Base-by-base conservation (phyloP, 2,329 filamentous ascomycete genomes). In the Harringtonia lauricola region DNA sequence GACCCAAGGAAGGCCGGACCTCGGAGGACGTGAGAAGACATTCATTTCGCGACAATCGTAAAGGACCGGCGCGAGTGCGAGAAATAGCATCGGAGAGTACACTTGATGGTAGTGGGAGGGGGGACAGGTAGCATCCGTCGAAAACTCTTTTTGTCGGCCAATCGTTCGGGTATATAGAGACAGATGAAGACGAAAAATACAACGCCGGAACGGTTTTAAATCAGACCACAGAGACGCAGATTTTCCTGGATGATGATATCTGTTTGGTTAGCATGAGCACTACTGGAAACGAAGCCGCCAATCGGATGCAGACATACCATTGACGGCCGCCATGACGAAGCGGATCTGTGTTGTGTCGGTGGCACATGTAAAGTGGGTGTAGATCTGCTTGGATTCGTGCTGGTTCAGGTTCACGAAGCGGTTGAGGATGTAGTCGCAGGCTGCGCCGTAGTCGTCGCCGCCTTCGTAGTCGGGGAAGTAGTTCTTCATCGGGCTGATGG, bases 231-330 rank as follows among this genome's bases (percentile, higher is more conserved):
- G 22, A 54, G 49, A 36, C 92, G 84, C 52, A 98, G 80, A 70
- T 98, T 98, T 70, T 96, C 92, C 72, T 98, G 92, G 65, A 98
- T 98, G 70, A 98, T 98, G 65, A 98, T 98, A 70, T 98, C 92
- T 95, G 54, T 2, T 41, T 21, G 2, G 57, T 83, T 67, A 80
- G 69, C 44, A 33, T 18, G 26, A 7, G 9, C 19, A 4, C 36
- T 36, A 12, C 36, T 14, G n/a, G 19, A 41, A 15, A 8, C 14
- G 31, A 13, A 3, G n/a, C n/a, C n/a, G n/a, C n/a, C n/a, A n/a
- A n/a, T n/a, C n/a, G n/a, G n/a, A n/a, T n/a, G n/a, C n/a, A n/a
- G n/a, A n/a, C n/a, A n/a, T 75, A 95, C 89, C 89, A 69, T 98
- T 98, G 60, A 98, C 92, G 54, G 92, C 92, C 49, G 90, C 89